Evolutionary conservation across 768 basidiomycete species (phyloP), one percentile per base, ranked within the genome.

Genomic region (Auriscalpium orientale): DNA sequence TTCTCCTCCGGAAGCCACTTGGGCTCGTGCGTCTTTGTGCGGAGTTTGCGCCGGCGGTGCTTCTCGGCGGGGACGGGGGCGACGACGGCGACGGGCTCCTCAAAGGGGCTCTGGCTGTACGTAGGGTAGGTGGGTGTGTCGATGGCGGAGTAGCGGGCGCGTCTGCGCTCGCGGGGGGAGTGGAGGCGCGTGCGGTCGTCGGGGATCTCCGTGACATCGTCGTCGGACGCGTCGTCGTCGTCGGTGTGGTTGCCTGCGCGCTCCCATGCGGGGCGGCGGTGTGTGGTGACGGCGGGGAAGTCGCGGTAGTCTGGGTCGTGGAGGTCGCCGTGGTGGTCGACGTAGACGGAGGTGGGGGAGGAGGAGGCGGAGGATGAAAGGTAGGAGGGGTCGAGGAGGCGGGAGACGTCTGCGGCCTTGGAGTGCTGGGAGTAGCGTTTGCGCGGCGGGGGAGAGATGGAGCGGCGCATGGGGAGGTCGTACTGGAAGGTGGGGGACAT

Each of bases 261-360:
- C 48, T 75, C 76, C 73, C 73, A 76, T 1, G 58, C 64, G 0
- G 74, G 67, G 1, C 71, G 61, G 67, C 35, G 53, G n/a, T 49
- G 34, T 9, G 65, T 50, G 18, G 64, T 58, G 53, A 73, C 64
- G 37, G 74, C 64, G 33, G 83, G 84, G 57, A 85, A 85, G 69
- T 84, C 76, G 58, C 83, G 75, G 69, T 77, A 85, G 64, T 85
- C 84, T 21, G 84, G 84, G 67, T 85, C 84, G 64, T 85, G 83
- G 22, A 84, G 71, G 67, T 82, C 78, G 49, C 83, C 84, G 57
- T 78, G 72, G 65, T 71, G 72, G 74, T 85, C 84, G 58, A 84
- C 77, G 64, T 83, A 84, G 56, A 76, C 82, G 34, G 72, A 64
- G 6, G 65, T 62, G 6, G 63, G 58, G 13, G 66, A 62, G 48